Evolutionary conservation across 1,284 basidiomycete species (phyloP), one percentile per base, ranked within the genome.

Genomic region (Ceratobasidium sp.): DNA sequence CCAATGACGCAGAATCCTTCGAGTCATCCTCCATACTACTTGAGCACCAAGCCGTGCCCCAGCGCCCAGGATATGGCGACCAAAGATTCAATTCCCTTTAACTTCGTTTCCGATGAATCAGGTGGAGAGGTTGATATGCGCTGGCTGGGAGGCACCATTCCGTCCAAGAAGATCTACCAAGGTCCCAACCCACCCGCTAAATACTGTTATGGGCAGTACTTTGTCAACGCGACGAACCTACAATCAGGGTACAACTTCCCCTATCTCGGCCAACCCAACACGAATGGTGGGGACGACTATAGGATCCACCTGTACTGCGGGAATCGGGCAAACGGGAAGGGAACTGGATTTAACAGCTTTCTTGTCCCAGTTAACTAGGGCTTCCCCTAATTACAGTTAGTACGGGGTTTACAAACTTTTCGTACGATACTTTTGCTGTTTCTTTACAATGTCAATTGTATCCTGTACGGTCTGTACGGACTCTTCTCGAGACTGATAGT

Each of bases 161-260:
- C 36, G 33, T 36, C 30, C 21, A 59, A 59, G 33, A 23, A 21
- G 14, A 40, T 59, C 36, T 59, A 59, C 33, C 58, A 59, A 25
- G 58, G 58, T 21, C 58, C 58, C 36, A 58, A 58, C 33, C 54
- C 54, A 36, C 54, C 54, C 5, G 38, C 59, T 25, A 42, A 61
- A 23, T 61, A 61, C 42, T 61, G 59, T n/a, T n/a, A 44, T 21
- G 59, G 59, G 7, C 59, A 61, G 23, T 61, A 61, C 33, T 61
- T 18, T 38, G 59, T 61, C 42, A 61, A 61, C 25, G 21, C 59
- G 25, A 61, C 59, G 23, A 61, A 61, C 28, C 59, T 40, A 33
- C 36, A 61, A 25, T 28, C 40, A 2, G 59, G 59, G 14, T 46
- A 61, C 18, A 46, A 61, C 33, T 11, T 16, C 16, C 38, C 38